These are phyloP conservation scores for Phialophora verrucosa DNA, from an alignment of 2,329 filamentous ascomycete genomes.

Conservation along the genomic window DNA sequence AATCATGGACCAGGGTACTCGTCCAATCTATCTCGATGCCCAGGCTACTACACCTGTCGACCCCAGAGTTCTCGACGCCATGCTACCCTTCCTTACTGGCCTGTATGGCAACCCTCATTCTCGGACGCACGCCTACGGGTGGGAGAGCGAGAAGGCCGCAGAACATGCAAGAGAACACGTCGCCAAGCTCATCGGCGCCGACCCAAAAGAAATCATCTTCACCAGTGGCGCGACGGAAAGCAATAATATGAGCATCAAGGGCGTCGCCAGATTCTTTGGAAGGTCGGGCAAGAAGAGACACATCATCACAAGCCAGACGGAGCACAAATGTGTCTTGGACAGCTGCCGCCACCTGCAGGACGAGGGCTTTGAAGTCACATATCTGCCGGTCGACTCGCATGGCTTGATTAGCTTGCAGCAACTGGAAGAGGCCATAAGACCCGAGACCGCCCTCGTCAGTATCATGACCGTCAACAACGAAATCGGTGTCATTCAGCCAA, in stretches of 20 bases:
- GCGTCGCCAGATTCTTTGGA: slow-evolving; percentile 93
- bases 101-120: slow-evolving; percentile 97
- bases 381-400: slow-evolving; percentile 84
- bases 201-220: slow-evolving; percentile 98
- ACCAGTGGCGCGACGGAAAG: slow-evolving; percentile 97
- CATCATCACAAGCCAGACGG: slow-evolving; percentile 95
- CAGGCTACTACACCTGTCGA: slow-evolving; percentile 96
- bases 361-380: slow-evolving; percentile 96
- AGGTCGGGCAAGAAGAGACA: slow-evolving; percentile 96
- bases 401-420: slow-evolving; percentile 85
- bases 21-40: slow-evolving; percentile 98
- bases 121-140: slow-evolving; percentile 95
- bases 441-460: slow-evolving; percentile 89
- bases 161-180: slow-evolving; percentile 85
- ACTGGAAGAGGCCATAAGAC: slow-evolving; percentile 85
- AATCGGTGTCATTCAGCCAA: slow-evolving; percentile 97
- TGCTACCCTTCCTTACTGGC: slow-evolving; percentile 93
- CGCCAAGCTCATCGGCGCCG: slow-evolving; percentile 85
- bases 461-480: slow-evolving; percentile 99
- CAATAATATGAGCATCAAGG: slow-evolving; percentile 99
- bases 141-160: slow-evolving; percentile 95
- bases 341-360: slow-evolving; percentile 96
- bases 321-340: slow-evolving; percentile 98
- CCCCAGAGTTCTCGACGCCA: slow-evolving; percentile 90
- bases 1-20: slow-evolving; percentile 87